phyloP scores from a whole-genome alignment of 176 grass and related monocot genomes.

The Oryza glaberrima region DNA sequence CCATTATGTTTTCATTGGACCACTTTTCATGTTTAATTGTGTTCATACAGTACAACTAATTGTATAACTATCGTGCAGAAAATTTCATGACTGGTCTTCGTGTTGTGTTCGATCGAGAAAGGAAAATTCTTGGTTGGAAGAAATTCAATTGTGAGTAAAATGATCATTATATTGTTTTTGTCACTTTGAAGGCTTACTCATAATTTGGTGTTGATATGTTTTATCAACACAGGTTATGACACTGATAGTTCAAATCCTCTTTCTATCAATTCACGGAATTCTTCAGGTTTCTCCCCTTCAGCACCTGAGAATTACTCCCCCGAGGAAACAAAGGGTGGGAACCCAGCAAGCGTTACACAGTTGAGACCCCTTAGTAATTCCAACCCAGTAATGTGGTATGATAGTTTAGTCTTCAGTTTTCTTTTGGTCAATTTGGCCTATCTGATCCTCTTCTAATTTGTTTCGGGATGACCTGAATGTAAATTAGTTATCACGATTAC shows the following conservation, averaged over 20 bases:
- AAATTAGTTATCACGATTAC: constrained; percentile 25
- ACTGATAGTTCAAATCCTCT: constrained; percentile 59
- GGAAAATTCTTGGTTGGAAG: constrained; percentile 78
- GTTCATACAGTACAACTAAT: neutral
- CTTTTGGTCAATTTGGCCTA: constrained; percentile 39
- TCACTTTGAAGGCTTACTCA: neutral
- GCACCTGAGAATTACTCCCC: constrained; percentile 60
- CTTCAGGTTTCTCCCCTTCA: constrained; percentile 40
- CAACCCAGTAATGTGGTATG: neutral
- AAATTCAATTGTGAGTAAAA: constrained; percentile 73
- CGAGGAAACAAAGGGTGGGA: constrained; percentile 50
- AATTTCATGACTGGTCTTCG: constrained; percentile 86
- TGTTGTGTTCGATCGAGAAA: constrained; percentile 78
- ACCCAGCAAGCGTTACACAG: constrained; percentile 47
- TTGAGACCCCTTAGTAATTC: constrained; percentile 56
- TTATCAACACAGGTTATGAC: constrained; percentile 55
- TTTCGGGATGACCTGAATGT: constrained; percentile 17
- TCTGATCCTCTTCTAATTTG: constrained; percentile 25
- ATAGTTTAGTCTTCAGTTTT: constrained; percentile 29
- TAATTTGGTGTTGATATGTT: neutral
- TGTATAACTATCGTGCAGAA: constrained; percentile 45
- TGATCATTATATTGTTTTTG: neutral
- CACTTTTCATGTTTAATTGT: neutral
- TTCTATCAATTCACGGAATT: constrained; percentile 56
- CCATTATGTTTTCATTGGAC: neutral